Base-by-base conservation (phyloP, 2,329 filamentous ascomycete species). In the Cladobotryum protrusum region DNA sequence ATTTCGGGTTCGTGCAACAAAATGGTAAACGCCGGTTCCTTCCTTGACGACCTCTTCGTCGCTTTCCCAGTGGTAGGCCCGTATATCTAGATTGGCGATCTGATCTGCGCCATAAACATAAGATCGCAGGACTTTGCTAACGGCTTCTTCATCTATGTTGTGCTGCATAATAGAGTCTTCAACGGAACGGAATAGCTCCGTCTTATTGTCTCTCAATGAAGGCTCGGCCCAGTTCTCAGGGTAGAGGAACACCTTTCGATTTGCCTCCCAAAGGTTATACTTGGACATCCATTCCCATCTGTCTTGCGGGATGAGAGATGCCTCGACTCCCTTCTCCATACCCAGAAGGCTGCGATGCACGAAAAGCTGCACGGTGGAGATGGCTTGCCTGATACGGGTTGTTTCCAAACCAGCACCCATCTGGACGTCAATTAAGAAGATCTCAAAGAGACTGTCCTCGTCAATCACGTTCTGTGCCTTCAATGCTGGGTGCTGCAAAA, bases 301-400 rank as follows among this genome's bases (percentile, higher is more conserved):
- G 4, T 37, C 35, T n/a, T 17, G 35, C 12, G 17, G 14, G 17
- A 37, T n/a, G 35, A n/a, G 14, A 17, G 14, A n/a, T 6, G 14
- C 17, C 35, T n/a, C 14, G 12, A 37, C 13, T 9, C 17, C 35
- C 9, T 37, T 18, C n/a, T 56, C 54, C 14, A 56, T 24, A 1
- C 48, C 52, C 2, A 54, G 45, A 9, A 56, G 24, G 33, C 50
- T 52, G 4, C 54, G 36, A 40, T 56, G 54, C 7, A 49, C 48
- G 41, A 52, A 56, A 3, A 56, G 18, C 33, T 56, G 54, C 5
- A 54, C 41, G 2, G 45, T 43, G 5, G 45, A 49, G 15, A 53
- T 54, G 15, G 50, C 54, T 19, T 54, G 50, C 29, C 50, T 52
- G 14, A 50, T 52, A 5, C 54, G 41, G 3, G 54, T 48, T 5